Evolutionary conservation across 805 yeast genomes (phyloP).

Genomic region (Saccharomycopsis sp.): DNA sequence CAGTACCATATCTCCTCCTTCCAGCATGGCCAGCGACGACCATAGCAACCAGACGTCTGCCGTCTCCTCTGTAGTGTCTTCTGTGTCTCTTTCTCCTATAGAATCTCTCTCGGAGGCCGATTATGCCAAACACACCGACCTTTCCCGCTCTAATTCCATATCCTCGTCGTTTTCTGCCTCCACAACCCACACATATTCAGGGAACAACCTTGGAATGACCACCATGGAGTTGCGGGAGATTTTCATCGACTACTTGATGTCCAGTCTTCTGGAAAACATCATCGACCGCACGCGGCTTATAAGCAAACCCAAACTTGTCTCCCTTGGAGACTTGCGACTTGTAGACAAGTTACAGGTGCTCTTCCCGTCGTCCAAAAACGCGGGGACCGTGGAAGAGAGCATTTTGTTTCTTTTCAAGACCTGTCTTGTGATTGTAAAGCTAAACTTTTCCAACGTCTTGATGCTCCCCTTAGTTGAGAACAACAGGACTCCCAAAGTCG

Average conservation of each 20-base stretch:
- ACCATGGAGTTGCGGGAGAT: neutral
- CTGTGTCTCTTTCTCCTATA: slow-evolving; percentile 6
- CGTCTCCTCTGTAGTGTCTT: slow-evolving; percentile 10
- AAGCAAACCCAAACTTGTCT: neutral
- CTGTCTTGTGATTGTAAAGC: slow-evolving; percentile 11
- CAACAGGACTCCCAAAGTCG: slow-evolving; percentile 14
- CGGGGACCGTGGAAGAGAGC: slow-evolving; percentile 5
- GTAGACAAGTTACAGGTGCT: slow-evolving; percentile 13
- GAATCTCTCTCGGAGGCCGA: neutral
- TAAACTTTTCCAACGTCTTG: slow-evolving; percentile 8
- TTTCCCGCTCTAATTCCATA: slow-evolving; percentile 14
- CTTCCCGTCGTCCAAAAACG: slow-evolving; percentile 5
- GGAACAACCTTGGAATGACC: neutral
- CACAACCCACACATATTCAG: slow-evolving; percentile 11
- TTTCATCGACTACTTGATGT: slow-evolving; percentile 7
- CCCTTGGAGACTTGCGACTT: slow-evolving; percentile 17
- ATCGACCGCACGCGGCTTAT: neutral
- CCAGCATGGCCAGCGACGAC: neutral
- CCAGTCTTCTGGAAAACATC: slow-evolving; percentile 2
- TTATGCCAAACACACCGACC: neutral
- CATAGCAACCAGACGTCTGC: slow-evolving; percentile 1
- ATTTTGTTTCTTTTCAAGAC: slow-evolving; percentile 13
- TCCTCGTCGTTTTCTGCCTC: slow-evolving; percentile 6
- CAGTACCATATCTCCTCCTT: neutral
- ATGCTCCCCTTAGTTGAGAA: slow-evolving; percentile 7